Percentiles rank a stretch among this genome's conserved stretches.
Evolutionary conservation across 2,329 filamentous ascomycete species (phyloP).

Genomic region (Epichloe aotearoae): DNA sequence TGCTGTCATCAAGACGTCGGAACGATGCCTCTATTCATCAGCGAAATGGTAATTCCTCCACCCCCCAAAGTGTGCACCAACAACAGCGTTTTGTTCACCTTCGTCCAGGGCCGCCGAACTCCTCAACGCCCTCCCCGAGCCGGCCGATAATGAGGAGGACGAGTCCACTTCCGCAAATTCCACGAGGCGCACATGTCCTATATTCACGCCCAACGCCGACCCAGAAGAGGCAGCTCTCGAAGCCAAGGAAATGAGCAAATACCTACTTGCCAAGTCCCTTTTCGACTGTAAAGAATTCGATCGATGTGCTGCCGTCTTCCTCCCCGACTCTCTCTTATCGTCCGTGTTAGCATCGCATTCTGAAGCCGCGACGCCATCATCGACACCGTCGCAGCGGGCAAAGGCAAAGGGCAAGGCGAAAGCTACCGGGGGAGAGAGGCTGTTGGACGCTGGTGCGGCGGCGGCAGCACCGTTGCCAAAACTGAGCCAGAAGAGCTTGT

Average conservation of each 20-base stretch:
- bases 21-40: constrained; percentile 88
- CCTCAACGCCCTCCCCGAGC: constrained; percentile 64
- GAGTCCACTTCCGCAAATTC: constrained; percentile 16
- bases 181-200: constrained; percentile 28
- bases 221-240: constrained; percentile 64
- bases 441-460: constrained; percentile 6
- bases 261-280: constrained; percentile 81
- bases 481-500: constrained; percentile 82
- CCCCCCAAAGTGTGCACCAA: too few relatives aligned
- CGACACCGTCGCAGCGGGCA: constrained; percentile 30
- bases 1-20: constrained; percentile 80
- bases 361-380: constrained; percentile 15
- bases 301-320: constrained; percentile 78
- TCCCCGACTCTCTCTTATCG: constrained; percentile 67
- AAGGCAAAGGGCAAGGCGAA: constrained; percentile 54
- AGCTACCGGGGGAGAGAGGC: constrained; percentile 11
- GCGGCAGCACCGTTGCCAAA: constrained; percentile 28
- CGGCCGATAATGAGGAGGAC: constrained; percentile 38
- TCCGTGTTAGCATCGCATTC: constrained; percentile 43
- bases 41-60: constrained; percentile 67
- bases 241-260: constrained; percentile 65
- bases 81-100: background rate
- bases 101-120: constrained; percentile 76
- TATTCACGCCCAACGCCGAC: constrained; percentile 48
- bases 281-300: constrained; percentile 95